Percentiles rank a stretch among this genome's conserved stretches.
phyloP scores from a whole-genome alignment of 2,329 filamentous ascomycete genomes.

The Diaporthe helianthi region DNA sequence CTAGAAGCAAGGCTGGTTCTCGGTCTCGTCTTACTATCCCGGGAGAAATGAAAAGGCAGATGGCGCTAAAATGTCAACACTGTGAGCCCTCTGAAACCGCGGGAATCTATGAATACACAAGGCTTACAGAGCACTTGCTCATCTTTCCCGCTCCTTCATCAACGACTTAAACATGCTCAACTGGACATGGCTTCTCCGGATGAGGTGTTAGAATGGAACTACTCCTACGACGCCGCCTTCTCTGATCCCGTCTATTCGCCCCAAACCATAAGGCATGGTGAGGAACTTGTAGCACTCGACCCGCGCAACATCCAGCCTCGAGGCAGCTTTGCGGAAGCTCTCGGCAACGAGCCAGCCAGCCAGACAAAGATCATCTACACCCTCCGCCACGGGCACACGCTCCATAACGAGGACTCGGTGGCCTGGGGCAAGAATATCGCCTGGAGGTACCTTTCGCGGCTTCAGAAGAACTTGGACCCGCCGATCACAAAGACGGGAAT shows the following conservation, averaged over 20 bases:
- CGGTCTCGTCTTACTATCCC: too few species aligned
- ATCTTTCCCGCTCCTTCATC: too few species aligned
- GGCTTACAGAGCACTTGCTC: not conserved
- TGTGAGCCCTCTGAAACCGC: too few species aligned
- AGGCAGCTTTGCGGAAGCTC: not conserved
- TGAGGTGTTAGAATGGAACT: not conserved
- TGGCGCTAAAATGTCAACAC: not conserved
- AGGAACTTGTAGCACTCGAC: not conserved
- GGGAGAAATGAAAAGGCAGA: not conserved
- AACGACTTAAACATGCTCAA: too few species aligned
- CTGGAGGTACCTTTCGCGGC: slow-evolving; percentile 27
- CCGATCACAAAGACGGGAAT: not conserved
- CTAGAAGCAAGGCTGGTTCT: not conserved
- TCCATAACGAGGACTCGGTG: slow-evolving; percentile 22
- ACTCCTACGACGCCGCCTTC: not conserved
- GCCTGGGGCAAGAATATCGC: slow-evolving; percentile 21
- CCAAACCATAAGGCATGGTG: not conserved
- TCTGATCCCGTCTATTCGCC: not conserved
- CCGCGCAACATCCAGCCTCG: not conserved
- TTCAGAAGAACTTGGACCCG: slow-evolving; percentile 26
- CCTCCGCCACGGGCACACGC: slow-evolving; percentile 28
- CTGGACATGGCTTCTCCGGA: not conserved
- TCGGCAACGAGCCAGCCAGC: not conserved
- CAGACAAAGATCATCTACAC: slow-evolving; percentile 22
- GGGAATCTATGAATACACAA: not conserved